These are phyloP conservation scores for Globisporangium heterothallicum DNA, from an alignment of 352 stramenopile genomes.

Conservation along the genomic window DNA sequence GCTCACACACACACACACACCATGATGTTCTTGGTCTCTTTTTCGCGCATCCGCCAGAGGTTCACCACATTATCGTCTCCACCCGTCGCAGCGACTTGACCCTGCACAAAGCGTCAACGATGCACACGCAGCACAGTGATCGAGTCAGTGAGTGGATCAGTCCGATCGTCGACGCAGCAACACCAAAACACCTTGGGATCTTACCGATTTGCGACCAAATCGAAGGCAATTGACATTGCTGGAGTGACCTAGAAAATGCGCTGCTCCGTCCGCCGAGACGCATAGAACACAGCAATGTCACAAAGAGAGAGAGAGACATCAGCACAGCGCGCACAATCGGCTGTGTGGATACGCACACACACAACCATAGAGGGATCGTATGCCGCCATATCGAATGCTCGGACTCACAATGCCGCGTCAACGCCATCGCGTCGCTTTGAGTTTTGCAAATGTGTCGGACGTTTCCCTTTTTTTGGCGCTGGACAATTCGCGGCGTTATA, in stretches of 20 bases:
- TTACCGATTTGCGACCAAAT: constrained; percentile 78
- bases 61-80: constrained; percentile 81
- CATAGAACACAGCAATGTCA: background rate
- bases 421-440: constrained; percentile 25
- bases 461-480: too few species aligned
- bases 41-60: constrained; percentile 81
- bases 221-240: constrained; percentile 80
- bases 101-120: constrained; percentile 24
- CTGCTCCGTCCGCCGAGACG: constrained; percentile 15
- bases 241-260: constrained; percentile 75
- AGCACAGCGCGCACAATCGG: too few species aligned
- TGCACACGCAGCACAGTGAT: background rate
- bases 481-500: too few species aligned
- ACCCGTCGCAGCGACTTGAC: constrained; percentile 71
- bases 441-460: background rate
- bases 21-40: constrained; percentile 87
- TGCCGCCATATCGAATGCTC: constrained; percentile 2
- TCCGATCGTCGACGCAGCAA: background rate
- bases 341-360: too few species aligned
- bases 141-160: constrained; percentile 4
- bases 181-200: background rate
- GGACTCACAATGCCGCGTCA: constrained; percentile 50
- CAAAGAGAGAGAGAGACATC: background rate
- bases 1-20: constrained; percentile 18
- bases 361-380: background rate